Conservation (phyloP, 768 basidiomycete genomes). For the Leccinum variicolor region DNA sequence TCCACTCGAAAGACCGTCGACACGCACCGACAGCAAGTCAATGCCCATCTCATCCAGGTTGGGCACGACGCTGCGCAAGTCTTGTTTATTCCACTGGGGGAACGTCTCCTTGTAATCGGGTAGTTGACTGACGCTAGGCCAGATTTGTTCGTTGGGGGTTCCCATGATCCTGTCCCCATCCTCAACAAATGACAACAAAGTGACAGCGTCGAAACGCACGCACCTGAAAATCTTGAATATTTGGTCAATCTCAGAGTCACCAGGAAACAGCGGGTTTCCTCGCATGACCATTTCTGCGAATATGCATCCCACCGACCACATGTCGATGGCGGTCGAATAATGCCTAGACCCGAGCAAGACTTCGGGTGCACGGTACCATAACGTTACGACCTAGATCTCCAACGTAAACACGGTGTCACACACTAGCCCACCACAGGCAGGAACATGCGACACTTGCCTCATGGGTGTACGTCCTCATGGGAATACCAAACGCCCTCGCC, state of each 20-base stretch:
- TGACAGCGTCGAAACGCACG: neutral
- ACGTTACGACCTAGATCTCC: slow-evolving; percentile 80
- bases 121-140: slow-evolving; percentile 86
- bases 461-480: slow-evolving; percentile 98
- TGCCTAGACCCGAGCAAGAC: slow-evolving; percentile 94
- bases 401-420: neutral
- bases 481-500: slow-evolving; percentile 96
- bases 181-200: neutral
- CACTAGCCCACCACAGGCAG: neutral
- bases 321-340: slow-evolving; percentile 97
- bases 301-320: slow-evolving; percentile 99
- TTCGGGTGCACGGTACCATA: slow-evolving; percentile 99
- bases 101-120: slow-evolving; percentile 97
- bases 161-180: slow-evolving; percentile 72
- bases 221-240: slow-evolving; percentile 99
- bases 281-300: slow-evolving; percentile 98
- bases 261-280: slow-evolving; percentile 90
- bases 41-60: slow-evolving; percentile 74
- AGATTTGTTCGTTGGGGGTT: slow-evolving; percentile 85
- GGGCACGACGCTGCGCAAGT: slow-evolving; percentile 62
- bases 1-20: neutral
- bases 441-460: slow-evolving; percentile 59
- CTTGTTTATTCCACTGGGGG: slow-evolving; percentile 88
- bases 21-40: slow-evolving; percentile 69
- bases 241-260: slow-evolving; percentile 99